Conservation (phyloP, 495 filamentous ascomycete species). For the Lasiosphaeria hispida region DNA sequence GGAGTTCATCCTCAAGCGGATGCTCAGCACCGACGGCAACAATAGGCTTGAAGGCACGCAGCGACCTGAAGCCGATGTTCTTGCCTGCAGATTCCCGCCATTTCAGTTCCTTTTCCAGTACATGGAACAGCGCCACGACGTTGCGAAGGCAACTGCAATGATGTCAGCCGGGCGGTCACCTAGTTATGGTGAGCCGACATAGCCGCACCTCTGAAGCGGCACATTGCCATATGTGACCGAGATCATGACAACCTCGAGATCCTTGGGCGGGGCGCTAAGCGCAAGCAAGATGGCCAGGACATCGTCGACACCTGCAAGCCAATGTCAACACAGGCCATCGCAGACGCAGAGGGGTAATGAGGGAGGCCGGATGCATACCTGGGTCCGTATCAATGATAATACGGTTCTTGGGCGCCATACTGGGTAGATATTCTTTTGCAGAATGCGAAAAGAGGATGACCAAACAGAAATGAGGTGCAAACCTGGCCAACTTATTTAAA, state of each 20-base stretch:
- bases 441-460: too few species aligned
- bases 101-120: conserved; percentile 81
- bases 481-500: too few species aligned
- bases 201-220: conserved; percentile 63
- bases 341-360: conserved; percentile 20
- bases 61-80: conserved; percentile 58
- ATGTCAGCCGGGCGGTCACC: conserved; percentile 16
- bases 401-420: conserved; percentile 60
- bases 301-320: conserved; percentile 76
- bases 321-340: conserved; percentile 6
- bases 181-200: conserved; percentile 25
- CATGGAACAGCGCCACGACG: conserved; percentile 86
- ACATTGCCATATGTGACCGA: conserved; percentile 94
- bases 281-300: conserved; percentile 80
- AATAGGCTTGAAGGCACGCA: conserved; percentile 70
- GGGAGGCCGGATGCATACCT: conserved; percentile 34
- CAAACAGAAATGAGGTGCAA: too few species aligned
- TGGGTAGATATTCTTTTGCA: conserved; percentile 11
- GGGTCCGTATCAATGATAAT: conserved; percentile 97
- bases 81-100: conserved; percentile 71
- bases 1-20: conserved; percentile 76
- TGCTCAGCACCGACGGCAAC: conserved; percentile 84
- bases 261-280: conserved; percentile 75
- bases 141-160: conserved; percentile 77
- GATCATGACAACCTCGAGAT: conserved; percentile 83